Conservation (phyloP, 176 grass and related monocot species). For the Juncus inflexus region DNA sequence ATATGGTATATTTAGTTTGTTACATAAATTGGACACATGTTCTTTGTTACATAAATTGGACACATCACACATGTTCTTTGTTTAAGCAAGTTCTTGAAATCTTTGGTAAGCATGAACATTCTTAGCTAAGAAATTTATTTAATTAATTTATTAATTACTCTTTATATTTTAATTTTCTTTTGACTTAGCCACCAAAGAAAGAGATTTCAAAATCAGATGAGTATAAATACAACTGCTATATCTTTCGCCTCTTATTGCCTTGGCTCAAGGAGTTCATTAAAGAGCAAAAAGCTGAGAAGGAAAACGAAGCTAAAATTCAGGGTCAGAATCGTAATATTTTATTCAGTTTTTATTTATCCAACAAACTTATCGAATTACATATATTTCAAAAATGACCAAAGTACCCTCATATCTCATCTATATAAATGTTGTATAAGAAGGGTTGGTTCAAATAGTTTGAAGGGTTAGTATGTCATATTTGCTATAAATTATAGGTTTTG, state of each 20-base stretch:
- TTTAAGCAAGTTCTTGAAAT: background rate
- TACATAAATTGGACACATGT: no score
- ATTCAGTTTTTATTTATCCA: background rate
- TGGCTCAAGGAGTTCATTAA: slow-evolving; percentile 50
- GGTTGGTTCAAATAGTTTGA: background rate
- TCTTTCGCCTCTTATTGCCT: slow-evolving; percentile 41
- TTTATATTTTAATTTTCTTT: background rate
- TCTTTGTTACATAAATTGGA: no score
- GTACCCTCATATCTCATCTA: background rate
- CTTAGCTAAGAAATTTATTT: background rate
- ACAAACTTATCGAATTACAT: background rate
- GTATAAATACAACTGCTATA: slow-evolving; percentile 40
- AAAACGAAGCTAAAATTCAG: slow-evolving; percentile 59
- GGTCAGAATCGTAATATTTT: slow-evolving; percentile 31
- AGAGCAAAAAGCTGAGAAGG: slow-evolving; percentile 55
- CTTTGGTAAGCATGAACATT: background rate
- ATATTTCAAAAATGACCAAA: background rate
- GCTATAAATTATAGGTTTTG: background rate
- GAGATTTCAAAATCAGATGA: slow-evolving; percentile 39
- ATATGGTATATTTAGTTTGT: no score
- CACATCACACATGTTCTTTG: no score
- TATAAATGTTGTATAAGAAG: no score
- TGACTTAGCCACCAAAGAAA: slow-evolving; percentile 45
- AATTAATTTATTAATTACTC: slow-evolving; percentile 7
- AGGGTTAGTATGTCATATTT: background rate